Conservation (phyloP, 306 rosid genomes). For the Fragaria iinumae region DNA sequence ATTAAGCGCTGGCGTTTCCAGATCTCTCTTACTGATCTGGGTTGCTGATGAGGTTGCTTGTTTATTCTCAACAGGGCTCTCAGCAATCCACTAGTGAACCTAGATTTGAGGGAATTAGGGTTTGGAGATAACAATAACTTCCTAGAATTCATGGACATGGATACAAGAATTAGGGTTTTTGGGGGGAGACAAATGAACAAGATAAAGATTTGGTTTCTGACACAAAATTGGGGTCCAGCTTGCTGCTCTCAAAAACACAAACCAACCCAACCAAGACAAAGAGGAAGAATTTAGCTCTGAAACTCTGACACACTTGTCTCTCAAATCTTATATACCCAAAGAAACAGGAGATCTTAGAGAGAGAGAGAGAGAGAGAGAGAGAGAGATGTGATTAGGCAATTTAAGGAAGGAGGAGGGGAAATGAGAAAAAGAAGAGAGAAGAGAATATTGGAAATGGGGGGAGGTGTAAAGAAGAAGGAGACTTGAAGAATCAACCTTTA, state of each 20-base stretch:
- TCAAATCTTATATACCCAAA: conserved; percentile 7
- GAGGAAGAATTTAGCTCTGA: conserved; percentile 11
- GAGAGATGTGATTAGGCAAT: not conserved
- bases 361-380: not conserved
- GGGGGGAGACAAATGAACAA: conserved; percentile 19
- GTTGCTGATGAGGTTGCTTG: not conserved
- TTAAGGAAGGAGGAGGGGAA: conserved; percentile 1
- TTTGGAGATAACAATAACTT: not conserved
- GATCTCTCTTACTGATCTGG: conserved; percentile 29
- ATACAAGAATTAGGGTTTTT: not conserved
- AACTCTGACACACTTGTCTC: conserved; percentile 25
- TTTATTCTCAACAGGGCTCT: conserved; percentile 25
- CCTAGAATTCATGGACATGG: conserved; percentile 14
- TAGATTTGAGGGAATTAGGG: conserved; percentile 29
- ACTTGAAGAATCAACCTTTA: conserved; percentile 15
- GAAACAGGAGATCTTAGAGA: not conserved
- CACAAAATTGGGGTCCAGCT: conserved; percentile 24
- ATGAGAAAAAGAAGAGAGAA: conserved; percentile 5
- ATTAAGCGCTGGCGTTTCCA: conserved; percentile 9
- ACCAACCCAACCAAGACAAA: conserved; percentile 14
- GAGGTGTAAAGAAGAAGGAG: conserved; percentile 31
- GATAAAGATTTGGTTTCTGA: conserved; percentile 29
- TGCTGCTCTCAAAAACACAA: not conserved
- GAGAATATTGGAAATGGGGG: conserved; percentile 24
- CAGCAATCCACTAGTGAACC: conserved; percentile 24